phyloP scores from a whole-genome alignment of 106 monocot genomes.

The Allium cepa region DNA sequence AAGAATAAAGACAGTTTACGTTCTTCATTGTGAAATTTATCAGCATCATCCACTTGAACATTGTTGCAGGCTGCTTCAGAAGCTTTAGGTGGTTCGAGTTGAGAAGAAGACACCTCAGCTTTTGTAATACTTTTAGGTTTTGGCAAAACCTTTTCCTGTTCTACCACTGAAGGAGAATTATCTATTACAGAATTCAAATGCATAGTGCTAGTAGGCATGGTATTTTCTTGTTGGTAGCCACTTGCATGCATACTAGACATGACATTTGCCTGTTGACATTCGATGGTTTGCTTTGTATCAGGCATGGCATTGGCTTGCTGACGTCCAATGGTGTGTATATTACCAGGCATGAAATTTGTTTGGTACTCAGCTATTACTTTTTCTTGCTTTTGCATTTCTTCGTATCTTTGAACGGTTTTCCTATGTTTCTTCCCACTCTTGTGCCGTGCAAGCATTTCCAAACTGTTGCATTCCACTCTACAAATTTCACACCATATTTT shows the following conservation, averaged over 20 bases:
- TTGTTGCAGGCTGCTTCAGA: neutral
- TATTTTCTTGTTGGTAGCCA: too few species aligned
- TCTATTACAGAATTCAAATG: neutral
- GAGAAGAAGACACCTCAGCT: neutral
- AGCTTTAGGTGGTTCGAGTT: conserved; percentile 5
- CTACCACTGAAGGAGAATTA: neutral
- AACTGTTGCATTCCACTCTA: conserved; percentile 68
- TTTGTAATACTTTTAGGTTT: neutral
- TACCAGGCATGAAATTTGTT: conserved; percentile 3
- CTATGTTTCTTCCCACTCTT: conserved; percentile 72
- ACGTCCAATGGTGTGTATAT: neutral
- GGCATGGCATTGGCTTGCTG: too few species aligned
- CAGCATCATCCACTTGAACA: neutral
- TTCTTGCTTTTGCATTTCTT: conserved; percentile 45
- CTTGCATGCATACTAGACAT: too few species aligned
- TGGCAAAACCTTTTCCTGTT: neutral
- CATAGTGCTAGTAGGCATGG: too few species aligned
- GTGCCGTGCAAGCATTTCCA: conserved; percentile 71
- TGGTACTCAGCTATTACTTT: conserved; percentile 31
- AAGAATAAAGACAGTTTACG: neutral
- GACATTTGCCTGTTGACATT: too few species aligned
- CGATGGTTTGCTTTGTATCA: too few species aligned
- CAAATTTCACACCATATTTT: conserved; percentile 70
- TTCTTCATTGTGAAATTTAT: conserved; percentile 1
- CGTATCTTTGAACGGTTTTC: conserved; percentile 37